Conservation (phyloP, 148 eudicot genomes). For the Cornus suecica region DNA sequence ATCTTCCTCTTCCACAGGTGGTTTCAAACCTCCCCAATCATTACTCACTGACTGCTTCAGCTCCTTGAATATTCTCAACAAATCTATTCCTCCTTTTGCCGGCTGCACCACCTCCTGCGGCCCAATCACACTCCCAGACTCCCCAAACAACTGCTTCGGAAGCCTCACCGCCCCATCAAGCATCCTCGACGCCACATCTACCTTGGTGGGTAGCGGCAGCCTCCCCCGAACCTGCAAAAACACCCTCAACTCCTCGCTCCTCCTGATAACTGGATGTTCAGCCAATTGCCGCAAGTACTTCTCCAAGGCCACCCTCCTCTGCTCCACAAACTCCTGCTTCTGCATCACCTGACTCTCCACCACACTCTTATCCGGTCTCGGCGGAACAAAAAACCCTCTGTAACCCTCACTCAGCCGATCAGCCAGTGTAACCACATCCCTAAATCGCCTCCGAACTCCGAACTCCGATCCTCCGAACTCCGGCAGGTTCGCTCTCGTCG, state of each 20-base stretch:
- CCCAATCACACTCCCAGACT: conserved; percentile 23
- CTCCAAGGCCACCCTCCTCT: conserved; percentile 70
- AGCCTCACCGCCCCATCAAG: conserved; percentile 82
- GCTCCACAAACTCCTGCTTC: conserved; percentile 95
- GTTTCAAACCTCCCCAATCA: conserved; percentile 76
- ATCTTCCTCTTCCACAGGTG: conserved; percentile 68
- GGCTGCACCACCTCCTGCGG: conserved; percentile 78
- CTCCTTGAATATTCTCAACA: conserved; percentile 83
- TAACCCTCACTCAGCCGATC: conserved; percentile 72
- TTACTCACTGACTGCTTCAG: conserved; percentile 72
- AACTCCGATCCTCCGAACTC: conserved; percentile 62
- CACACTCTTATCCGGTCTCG: conserved; percentile 81
- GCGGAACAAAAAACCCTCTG: conserved; percentile 78
- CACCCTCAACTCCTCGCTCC: conserved; percentile 85
- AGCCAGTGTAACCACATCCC: conserved; percentile 73
- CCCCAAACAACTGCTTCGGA: conserved; percentile 81
- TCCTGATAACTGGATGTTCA: conserved; percentile 62
- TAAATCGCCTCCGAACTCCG: conserved; percentile 72
- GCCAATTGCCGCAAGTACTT: conserved; percentile 71
- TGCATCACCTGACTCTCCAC: conserved; percentile 96
- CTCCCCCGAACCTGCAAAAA: conserved; percentile 79
- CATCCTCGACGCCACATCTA: conserved; percentile 78
- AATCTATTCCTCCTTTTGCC: conserved; percentile 84
- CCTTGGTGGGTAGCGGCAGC: conserved; percentile 67
- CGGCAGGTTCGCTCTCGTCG: conserved; percentile 55